Evolutionary conservation across 78 protist genomes (phyloP), one percentile per base, ranked within the genome.

Genomic region (Dictyostelium firmibasis): DNA sequence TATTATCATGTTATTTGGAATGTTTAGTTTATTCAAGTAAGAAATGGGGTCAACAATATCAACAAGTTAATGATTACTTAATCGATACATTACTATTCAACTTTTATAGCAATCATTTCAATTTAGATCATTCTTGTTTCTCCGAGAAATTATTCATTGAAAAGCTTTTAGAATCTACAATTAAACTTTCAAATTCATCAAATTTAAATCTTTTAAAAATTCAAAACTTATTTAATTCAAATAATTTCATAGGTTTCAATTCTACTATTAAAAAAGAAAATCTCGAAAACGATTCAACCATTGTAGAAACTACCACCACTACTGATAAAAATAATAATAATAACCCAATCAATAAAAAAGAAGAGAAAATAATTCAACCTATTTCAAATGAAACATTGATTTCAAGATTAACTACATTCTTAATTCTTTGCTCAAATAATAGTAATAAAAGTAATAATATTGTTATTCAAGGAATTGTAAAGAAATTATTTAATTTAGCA

Each of bases 21-120:
- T 88, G 93, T 79, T 29, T 88, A 14, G 43, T 78, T 23, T 88
- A 64, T 67, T 78, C 81, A 36, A 43, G 27, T 50, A 88, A 88
- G 86, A 81, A 47, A 81, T 81, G 69, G 62, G 85, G 85, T 47
- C 8, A 11, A 3, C 20, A 27, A 11, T 10, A 47, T 16, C 10
- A 25, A 9, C 41, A 81, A 29, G 3, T 81, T 5, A 47, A 81
- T 29, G 20, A 20, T 27, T 81, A 81, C 57, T 47, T 81, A 29
- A 41, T 47, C 20, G 33, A 81, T 20, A 47, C 27, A 27, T 29
- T 81, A 9, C 23, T 81, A 11, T 23, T 11, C 5, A 81, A 20
- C 57, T 29, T 81, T 27, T 35, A 35, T n/a, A 13, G 7, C 29
- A 47, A 81, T 47, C 57, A 47, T 38, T 81, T 81, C 29, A 38